Percentiles rank a stretch among this genome's conserved stretches.
Evolutionary conservation across 495 filamentous ascomycete species (phyloP).

Genomic region (Bacidia rubella): DNA sequence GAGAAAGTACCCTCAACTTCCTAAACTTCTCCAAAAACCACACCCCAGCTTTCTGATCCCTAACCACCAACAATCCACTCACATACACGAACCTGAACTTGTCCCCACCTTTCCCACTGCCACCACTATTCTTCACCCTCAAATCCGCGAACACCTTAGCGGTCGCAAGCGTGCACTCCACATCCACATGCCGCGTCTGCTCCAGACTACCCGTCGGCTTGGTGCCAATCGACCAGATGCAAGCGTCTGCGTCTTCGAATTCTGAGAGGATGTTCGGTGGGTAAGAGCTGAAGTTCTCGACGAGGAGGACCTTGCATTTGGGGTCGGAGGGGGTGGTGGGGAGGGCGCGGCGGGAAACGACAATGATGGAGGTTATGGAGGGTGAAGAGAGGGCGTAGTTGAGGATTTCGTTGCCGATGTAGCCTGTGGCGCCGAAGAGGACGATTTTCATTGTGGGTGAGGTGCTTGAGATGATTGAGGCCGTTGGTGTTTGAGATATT

Average conservation of each 20-base stretch:
- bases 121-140: background rate
- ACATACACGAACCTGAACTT: background rate
- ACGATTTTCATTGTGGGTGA: slow-evolving; percentile 34
- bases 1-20: background rate
- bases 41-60: background rate
- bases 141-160: slow-evolving; percentile 25
- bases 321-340: slow-evolving; percentile 1
- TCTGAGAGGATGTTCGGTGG: slow-evolving; percentile 24
- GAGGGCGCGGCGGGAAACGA: slow-evolving; percentile 32
- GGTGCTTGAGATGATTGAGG: background rate
- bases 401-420: slow-evolving; percentile 36
- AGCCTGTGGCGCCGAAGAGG: slow-evolving; percentile 39
- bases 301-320: background rate
- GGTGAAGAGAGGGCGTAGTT: slow-evolving; percentile 30
- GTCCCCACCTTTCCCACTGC: background rate
- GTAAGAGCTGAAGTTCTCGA: slow-evolving; percentile 32
- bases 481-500: no score
- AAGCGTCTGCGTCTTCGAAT: slow-evolving; percentile 37
- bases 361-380: slow-evolving; percentile 34
- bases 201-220: slow-evolving; percentile 29
- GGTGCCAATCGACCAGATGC: slow-evolving; percentile 33
- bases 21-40: background rate
- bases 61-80: background rate
- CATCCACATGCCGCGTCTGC: slow-evolving; percentile 13
- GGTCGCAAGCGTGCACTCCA: slow-evolving; percentile 22